Evolutionary conservation across 768 basidiomycete genomes (phyloP).

Genomic region (Suillus bovinus): DNA sequence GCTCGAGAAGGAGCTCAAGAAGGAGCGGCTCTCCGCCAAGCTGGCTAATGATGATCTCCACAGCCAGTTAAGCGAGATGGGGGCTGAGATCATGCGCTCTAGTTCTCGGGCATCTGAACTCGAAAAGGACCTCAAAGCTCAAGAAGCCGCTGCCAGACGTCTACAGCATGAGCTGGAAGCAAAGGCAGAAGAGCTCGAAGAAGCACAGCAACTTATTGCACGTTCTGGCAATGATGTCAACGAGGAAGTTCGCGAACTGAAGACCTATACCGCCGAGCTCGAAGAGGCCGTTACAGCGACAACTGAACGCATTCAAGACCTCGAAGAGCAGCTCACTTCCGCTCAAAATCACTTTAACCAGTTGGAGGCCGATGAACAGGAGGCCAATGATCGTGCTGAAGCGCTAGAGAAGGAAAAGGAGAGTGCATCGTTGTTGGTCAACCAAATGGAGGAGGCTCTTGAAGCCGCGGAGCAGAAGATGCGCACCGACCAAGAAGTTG

Average conservation of each 20-base stretch:
- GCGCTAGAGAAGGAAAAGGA: constrained; percentile 53
- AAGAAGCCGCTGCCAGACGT: constrained; percentile 30
- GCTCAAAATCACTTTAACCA: constrained; percentile 47
- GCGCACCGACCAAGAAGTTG: constrained; percentile 54
- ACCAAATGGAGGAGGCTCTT: constrained; percentile 75
- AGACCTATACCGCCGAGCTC: constrained; percentile 55
- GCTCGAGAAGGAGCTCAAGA: constrained; percentile 56
- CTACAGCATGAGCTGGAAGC: constrained; percentile 47
- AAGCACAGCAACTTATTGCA: constrained; percentile 27
- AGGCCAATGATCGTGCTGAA: constrained; percentile 49
- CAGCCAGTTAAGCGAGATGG: constrained; percentile 32
- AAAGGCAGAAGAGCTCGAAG: constrained; percentile 25
- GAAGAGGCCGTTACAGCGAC: constrained; percentile 58
- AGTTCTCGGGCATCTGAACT: constrained; percentile 41
- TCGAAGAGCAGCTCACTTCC: constrained; percentile 55
- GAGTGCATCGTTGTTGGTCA: constrained; percentile 53
- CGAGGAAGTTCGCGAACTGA: constrained; percentile 40
- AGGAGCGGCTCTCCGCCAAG: constrained; percentile 46
- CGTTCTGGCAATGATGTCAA: constrained; percentile 25
- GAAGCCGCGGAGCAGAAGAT: constrained; percentile 75
- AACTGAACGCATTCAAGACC: constrained; percentile 50
- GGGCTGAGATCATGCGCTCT: constrained; percentile 29
- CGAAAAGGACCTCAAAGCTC: constrained; percentile 45
- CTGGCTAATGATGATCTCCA: constrained; percentile 42
- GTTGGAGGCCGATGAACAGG: constrained; percentile 45